Evolutionary conservation across 371 early-diverging fungal species (phyloP).

Genomic region (Lichtheimia ramosa): DNA sequence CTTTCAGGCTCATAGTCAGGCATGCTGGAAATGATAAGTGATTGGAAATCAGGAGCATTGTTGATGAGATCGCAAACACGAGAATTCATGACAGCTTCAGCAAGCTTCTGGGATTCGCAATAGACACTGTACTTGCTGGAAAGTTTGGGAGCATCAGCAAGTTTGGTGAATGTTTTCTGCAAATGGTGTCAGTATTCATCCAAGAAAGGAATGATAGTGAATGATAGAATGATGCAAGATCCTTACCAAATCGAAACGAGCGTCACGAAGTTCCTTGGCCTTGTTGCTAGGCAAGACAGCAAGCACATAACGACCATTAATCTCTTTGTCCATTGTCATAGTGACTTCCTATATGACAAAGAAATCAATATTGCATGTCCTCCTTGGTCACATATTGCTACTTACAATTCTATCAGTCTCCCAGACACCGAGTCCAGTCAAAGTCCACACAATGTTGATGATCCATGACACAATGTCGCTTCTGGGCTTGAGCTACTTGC

Average conservation of each 20-base stretch:
- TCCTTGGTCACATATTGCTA: background rate
- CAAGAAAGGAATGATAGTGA: too few species aligned
- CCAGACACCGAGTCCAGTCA: constrained; percentile 22
- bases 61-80: constrained; percentile 38
- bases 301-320: constrained; percentile 61
- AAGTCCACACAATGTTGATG: constrained; percentile 21
- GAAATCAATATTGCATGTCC: too few species aligned
- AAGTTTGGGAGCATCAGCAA: constrained; percentile 16
- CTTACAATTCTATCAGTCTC: constrained; percentile 37
- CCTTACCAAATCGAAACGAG: constrained; percentile 68
- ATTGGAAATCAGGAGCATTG: constrained; percentile 36
- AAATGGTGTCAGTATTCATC: background rate
- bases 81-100: constrained; percentile 33
- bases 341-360: constrained; percentile 11
- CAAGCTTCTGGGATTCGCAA: constrained; percentile 42
- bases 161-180: constrained; percentile 26
- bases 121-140: constrained; percentile 30
- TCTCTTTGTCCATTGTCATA: constrained; percentile 45
- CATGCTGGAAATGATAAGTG: constrained; percentile 38
- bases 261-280: constrained; percentile 49
- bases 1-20: constrained; percentile 50
- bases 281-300: constrained; percentile 58
- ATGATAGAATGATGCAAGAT: background rate
- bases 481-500: constrained; percentile 41
- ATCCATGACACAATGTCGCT: constrained; percentile 36